phyloP scores from a whole-genome alignment of 257 asterid genomes.

The Fraxinus quadrangulata region DNA sequence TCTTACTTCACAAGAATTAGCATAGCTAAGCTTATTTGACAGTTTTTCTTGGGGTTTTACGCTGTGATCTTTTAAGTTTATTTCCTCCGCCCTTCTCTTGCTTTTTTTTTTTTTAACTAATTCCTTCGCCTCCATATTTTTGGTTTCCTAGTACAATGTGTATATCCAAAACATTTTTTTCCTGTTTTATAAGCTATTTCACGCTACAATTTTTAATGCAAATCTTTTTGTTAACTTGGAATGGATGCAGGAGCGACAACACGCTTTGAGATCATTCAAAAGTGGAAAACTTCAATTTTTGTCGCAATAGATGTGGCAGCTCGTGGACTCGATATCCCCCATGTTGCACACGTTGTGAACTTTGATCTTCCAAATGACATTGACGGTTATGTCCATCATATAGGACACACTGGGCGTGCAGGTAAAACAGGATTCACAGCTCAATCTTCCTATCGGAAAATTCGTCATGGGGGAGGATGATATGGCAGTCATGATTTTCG shows the following conservation, averaged over 20 bases:
- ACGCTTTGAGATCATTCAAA: slow-evolving; percentile 24
- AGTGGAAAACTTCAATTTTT: slow-evolving; percentile 25
- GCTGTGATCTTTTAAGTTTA: background rate
- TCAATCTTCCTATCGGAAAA: slow-evolving; percentile 11
- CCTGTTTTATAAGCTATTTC: background rate
- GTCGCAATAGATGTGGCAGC: slow-evolving; percentile 30
- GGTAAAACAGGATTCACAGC: slow-evolving; percentile 26
- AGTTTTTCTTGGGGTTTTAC: background rate
- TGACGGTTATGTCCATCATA: slow-evolving; percentile 29
- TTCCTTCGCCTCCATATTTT: background rate
- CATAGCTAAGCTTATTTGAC: background rate
- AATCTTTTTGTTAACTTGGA: background rate
- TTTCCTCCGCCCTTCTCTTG: background rate
- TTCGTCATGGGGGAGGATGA: slow-evolving; percentile 20
- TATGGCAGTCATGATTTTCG: slow-evolving; percentile 36
- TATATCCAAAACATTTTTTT: background rate
- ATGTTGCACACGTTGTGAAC: slow-evolving; percentile 23
- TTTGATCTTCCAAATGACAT: slow-evolving; percentile 32
- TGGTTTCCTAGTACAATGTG: background rate
- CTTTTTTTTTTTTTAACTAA: background rate
- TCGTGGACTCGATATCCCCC: slow-evolving; percentile 30
- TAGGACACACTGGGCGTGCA: slow-evolving; percentile 31
- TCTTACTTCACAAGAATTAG: background rate
- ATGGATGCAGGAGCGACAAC: slow-evolving; percentile 24
- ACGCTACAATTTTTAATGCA: background rate